Conservation (phyloP, 2,329 filamentous ascomycete genomes). For the Colletotrichum sp. region DNA sequence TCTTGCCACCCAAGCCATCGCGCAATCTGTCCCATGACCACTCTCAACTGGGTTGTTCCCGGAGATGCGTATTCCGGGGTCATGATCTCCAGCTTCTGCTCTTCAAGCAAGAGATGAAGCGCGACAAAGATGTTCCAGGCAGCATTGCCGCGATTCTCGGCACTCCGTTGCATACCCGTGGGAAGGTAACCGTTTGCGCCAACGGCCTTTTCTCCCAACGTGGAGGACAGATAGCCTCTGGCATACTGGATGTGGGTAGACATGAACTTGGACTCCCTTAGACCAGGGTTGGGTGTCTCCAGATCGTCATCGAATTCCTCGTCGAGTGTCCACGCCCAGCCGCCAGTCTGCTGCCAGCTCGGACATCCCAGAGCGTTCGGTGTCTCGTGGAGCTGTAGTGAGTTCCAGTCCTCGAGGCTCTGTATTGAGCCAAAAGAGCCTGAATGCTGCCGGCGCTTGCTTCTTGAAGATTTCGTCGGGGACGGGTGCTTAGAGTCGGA, state of each 20-base stretch:
- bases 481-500: slow-evolving; percentile 31
- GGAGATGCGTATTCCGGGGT: slow-evolving; percentile 48
- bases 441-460: slow-evolving; percentile 36
- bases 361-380: slow-evolving; percentile 55
- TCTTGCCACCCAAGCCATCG: slow-evolving; percentile 78
- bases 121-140: slow-evolving; percentile 74
- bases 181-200: slow-evolving; percentile 67
- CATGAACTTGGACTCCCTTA: slow-evolving; percentile 46
- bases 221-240: slow-evolving; percentile 68
- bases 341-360: slow-evolving; percentile 63
- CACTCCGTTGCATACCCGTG: slow-evolving; percentile 57
- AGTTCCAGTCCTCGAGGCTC: slow-evolving; percentile 51
- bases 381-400: slow-evolving; percentile 51
- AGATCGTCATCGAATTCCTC: slow-evolving; percentile 44
- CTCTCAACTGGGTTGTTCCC: slow-evolving; percentile 62
- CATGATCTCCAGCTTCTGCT: slow-evolving; percentile 79
- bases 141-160: slow-evolving; percentile 63
- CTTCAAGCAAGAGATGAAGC: slow-evolving; percentile 87
- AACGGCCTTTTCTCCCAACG: slow-evolving; percentile 60
- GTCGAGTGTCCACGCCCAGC: slow-evolving; percentile 77
- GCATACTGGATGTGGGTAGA: slow-evolving; percentile 61
- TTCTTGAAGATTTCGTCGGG: slow-evolving; percentile 16
- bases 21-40: slow-evolving; percentile 80
- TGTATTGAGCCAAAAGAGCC: slow-evolving; percentile 39
- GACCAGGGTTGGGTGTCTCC: slow-evolving; percentile 32